Conservation (phyloP, 176 grass and related monocot species). For the Urochloa ruziziensis region DNA sequence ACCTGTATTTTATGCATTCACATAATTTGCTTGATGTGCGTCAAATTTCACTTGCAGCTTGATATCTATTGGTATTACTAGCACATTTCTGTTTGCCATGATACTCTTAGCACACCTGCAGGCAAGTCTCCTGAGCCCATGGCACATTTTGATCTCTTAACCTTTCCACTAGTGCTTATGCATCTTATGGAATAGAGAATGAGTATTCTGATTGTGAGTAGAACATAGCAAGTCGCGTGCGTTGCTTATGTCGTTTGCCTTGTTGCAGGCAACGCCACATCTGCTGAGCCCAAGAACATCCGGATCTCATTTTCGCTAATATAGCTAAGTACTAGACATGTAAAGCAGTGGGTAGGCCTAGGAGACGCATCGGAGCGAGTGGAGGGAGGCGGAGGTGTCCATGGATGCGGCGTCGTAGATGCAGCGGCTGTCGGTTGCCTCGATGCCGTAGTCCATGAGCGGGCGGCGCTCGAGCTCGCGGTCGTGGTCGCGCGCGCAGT, state of each 20-base stretch:
- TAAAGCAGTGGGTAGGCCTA: conserved; percentile 15
- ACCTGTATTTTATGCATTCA: neutral
- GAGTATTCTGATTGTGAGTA: no score
- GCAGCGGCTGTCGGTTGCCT: conserved; percentile 41
- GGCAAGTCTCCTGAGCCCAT: neutral
- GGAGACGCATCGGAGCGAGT: conserved; percentile 63
- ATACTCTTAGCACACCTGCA: no score
- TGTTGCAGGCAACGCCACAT: no score
- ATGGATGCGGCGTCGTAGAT: conserved; percentile 60
- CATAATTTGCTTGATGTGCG: neutral
- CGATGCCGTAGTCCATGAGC: conserved; percentile 78
- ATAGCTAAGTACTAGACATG: no score
- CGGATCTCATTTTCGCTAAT: no score
- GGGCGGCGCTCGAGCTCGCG: conserved; percentile 83
- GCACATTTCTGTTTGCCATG: neutral
- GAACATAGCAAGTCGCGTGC: no score
- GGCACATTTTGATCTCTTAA: neutral
- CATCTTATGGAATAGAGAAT: neutral
- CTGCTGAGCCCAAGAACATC: no score
- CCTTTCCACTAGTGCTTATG: neutral
- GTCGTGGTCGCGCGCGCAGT: conserved; percentile 65
- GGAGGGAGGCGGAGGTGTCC: conserved; percentile 56
- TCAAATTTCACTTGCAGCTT: neutral
- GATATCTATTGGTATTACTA: neutral
- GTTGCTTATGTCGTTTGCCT: no score